Evolutionary conservation across 176 grass and related monocot species (phyloP).

Genomic region (Saccharum spontaneum): DNA sequence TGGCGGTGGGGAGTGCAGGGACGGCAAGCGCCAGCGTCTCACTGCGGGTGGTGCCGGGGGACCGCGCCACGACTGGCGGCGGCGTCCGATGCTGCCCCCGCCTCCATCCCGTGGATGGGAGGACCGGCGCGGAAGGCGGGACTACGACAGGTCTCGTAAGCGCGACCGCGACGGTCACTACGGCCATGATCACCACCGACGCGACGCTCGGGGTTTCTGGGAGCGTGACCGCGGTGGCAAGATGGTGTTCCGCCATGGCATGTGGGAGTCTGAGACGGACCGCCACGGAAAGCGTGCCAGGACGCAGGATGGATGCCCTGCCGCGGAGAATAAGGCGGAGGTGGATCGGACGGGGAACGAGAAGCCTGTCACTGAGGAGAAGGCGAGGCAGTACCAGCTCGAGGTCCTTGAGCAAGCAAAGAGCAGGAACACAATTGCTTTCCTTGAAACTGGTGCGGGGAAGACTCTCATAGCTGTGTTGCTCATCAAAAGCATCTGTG

Average conservation of each 20-base stretch:
- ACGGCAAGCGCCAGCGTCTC: conserved; percentile 54
- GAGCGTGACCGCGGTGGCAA: conserved; percentile 82
- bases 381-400: conserved; percentile 85
- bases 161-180: conserved; percentile 56
- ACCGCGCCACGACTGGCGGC: conserved; percentile 28
- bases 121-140: conserved; percentile 52
- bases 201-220: conserved; percentile 80
- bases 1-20: conserved; percentile 46
- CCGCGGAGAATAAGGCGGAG: conserved; percentile 46
- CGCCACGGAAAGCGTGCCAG: conserved; percentile 63
- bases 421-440: conserved; percentile 91
- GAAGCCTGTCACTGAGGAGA: conserved; percentile 74
- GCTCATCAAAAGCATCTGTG: conserved; percentile 77
- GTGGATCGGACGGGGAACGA: conserved; percentile 24
- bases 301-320: conserved; percentile 27
- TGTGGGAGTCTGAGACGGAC: conserved; percentile 71
- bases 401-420: conserved; percentile 97
- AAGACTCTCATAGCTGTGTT: conserved; percentile 94
- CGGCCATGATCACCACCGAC: conserved; percentile 41
- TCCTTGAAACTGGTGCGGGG: conserved; percentile 82
- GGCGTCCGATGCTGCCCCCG: background rate
- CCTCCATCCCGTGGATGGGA: conserved; percentile 36
- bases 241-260: conserved; percentile 81
- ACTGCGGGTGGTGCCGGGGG: background rate
- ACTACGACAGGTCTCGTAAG: conserved; percentile 62